Conservation (phyloP, 2,329 filamentous ascomycete species). For the Paecilomyces fulvus region DNA sequence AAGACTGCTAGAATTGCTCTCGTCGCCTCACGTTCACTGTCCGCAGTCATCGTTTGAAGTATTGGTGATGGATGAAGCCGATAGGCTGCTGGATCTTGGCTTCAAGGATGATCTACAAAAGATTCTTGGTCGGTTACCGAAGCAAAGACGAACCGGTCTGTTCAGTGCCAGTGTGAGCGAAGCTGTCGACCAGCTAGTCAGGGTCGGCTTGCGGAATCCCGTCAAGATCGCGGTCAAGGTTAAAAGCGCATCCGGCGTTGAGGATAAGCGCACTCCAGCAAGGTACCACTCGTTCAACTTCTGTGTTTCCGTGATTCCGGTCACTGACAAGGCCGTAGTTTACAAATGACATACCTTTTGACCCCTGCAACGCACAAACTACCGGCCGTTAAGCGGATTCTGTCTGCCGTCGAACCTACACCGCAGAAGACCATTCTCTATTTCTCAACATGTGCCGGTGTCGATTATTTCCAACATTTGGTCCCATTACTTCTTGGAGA, state of each 20-base stretch:
- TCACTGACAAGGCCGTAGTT: slow-evolving; percentile 33
- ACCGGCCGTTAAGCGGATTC: slow-evolving; percentile 61
- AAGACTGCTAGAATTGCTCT: slow-evolving; percentile 75
- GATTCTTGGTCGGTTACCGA: slow-evolving; percentile 76
- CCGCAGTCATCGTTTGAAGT: slow-evolving; percentile 84
- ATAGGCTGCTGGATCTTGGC: slow-evolving; percentile 82
- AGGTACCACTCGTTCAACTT: slow-evolving; percentile 33
- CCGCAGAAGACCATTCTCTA: slow-evolving; percentile 87
- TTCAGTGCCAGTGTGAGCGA: slow-evolving; percentile 97
- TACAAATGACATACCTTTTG: slow-evolving; percentile 82
- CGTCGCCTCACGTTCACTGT: slow-evolving; percentile 79
- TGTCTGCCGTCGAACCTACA: slow-evolving; percentile 59
- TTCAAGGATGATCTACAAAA: slow-evolving; percentile 87
- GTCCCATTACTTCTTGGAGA: slow-evolving; percentile 64
- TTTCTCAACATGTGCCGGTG: slow-evolving; percentile 84
- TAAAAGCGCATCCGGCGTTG: slow-evolving; percentile 62
- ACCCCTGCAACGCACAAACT: slow-evolving; percentile 72
- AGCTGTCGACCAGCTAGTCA: slow-evolving; percentile 84
- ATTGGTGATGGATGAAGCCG: slow-evolving; percentile 88
- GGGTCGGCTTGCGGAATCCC: slow-evolving; percentile 85
- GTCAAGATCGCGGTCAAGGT: slow-evolving; percentile 94
- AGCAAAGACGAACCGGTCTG: slow-evolving; percentile 84
- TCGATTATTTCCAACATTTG: slow-evolving; percentile 85
- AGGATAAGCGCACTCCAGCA: slow-evolving; percentile 82
- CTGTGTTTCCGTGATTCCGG: background rate